These are phyloP conservation scores for Picea engelmannii DNA, from an alignment of 83 land plant species.

Conservation along the genomic window DNA sequence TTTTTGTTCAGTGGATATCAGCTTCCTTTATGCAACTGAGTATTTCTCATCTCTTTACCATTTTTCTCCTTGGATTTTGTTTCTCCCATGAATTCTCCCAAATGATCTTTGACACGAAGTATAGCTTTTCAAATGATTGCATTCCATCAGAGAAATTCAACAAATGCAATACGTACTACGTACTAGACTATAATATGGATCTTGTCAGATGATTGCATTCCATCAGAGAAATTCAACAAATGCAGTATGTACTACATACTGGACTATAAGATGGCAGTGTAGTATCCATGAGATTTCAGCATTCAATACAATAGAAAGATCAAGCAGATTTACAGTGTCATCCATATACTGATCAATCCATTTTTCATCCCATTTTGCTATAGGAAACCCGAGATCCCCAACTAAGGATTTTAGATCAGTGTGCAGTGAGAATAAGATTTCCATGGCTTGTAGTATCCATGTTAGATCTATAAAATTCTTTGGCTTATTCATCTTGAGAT, in stretches of 20 bases:
- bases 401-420: constrained; percentile 52
- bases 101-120: too few relatives aligned
- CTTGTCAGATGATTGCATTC: constrained; percentile 23
- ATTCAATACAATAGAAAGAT: constrained; percentile 63
- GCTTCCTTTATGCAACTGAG: too few relatives aligned
- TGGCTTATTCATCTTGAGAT: constrained; percentile 32
- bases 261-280: constrained; percentile 56
- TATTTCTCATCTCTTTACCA: too few relatives aligned
- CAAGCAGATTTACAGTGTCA: constrained; percentile 72
- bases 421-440: constrained; percentile 45
- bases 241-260: constrained; percentile 53
- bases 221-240: constrained; percentile 23
- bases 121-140: constrained; percentile 22
- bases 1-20: too few relatives aligned
- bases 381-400: constrained; percentile 56
- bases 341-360: constrained; percentile 77
- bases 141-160: constrained; percentile 21
- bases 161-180: constrained; percentile 44
- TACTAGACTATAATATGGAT: constrained; percentile 51
- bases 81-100: too few relatives aligned
- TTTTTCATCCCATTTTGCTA: constrained; percentile 72
- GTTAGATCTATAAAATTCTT: constrained; percentile 42
- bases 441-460: constrained; percentile 67
- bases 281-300: constrained; percentile 61
- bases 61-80: too few relatives aligned